Evolutionary conservation across 345 rosid species (phyloP).

Genomic region (Gossypium raimondii): DNA sequence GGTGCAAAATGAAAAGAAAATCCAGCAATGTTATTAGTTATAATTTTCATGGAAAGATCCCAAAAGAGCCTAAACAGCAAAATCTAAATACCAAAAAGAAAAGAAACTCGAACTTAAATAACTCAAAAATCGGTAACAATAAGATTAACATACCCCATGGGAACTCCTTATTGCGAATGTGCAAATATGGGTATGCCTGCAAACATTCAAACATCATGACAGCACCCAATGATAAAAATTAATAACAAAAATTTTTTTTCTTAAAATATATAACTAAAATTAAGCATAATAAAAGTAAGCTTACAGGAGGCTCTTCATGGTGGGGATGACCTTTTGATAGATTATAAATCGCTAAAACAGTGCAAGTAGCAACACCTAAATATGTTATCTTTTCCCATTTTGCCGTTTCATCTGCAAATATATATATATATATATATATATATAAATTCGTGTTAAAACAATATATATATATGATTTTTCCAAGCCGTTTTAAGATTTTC

Average conservation of each 20-base stretch:
- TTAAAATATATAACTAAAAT: not conserved
- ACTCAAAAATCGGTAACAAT: not conserved
- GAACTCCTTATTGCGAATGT: slow-evolving; percentile 96
- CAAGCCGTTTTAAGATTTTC: too few species aligned
- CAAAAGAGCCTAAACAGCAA: not conserved
- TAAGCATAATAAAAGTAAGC: slow-evolving; percentile 19
- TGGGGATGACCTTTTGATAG: slow-evolving; percentile 87
- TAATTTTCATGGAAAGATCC: not conserved
- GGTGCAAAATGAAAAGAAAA: not conserved
- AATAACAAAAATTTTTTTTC: not conserved
- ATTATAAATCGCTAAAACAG: slow-evolving; percentile 38
- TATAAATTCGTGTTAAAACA: slow-evolving; percentile 2
- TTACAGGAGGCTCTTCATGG: slow-evolving; percentile 76
- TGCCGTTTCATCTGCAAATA: slow-evolving; percentile 58
- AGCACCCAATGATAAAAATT: not conserved
- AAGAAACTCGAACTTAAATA: not conserved
- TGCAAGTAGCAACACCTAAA: slow-evolving; percentile 58
- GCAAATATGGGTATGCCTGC: slow-evolving; percentile 68
- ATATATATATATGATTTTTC: too few species aligned
- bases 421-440: not conserved
- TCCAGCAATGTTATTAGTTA: not conserved
- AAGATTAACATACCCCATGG: slow-evolving; percentile 78
- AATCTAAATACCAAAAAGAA: not conserved
- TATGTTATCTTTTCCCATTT: slow-evolving; percentile 94
- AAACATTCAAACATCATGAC: slow-evolving; percentile 11